Base-by-base conservation (phyloP, 768 basidiomycete genomes). In the Lepiota brunneoincarnata region DNA sequence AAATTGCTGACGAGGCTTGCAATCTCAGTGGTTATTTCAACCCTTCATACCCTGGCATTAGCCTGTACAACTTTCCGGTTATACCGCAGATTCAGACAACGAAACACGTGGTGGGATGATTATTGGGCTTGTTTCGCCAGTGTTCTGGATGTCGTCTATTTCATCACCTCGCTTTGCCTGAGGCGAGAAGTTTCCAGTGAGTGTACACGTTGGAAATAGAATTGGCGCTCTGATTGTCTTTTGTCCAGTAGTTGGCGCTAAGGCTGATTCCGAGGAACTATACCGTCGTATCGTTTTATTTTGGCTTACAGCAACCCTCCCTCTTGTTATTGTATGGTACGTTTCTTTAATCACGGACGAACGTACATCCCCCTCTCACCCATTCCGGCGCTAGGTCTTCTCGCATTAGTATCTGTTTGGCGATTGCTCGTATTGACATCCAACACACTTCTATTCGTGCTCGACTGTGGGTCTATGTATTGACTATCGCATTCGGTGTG, bases 311-410 rank as follows among this genome's bases (percentile, higher is more conserved):
- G 42, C 23, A 12, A 37, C 20, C 1, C 21, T 45, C n/a, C 51
- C 51, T 26, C 42, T 35, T 45, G 35, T 53, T 35, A 24, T 53
- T 12, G 43, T 53, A 17, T 53, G 51, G 51, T 53, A 37, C 5
- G 35, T 53, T n/a, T 12, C 12, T 31, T 36, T 15, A 2, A 20
- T 14, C 11, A 37, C 11, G 4, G n/a, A 6, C 18, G 6, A 17
- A 17, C 15, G 18, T 9, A 17, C 18, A 9, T 6, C 6, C n/a
- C 17, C 40, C 23, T 15, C 10, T 36, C 6, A 24, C 17, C 34
- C 6, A 26, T 9, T n/a, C 31, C 11, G 31, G 31, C 31, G 2
- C 11, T 26, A 53, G 51, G 51, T 24, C 21, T 17, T 21, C 51
- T 10, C 42, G 51, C 12, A 53, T 53, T 4, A 53, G 51, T 23